Evolutionary conservation across 1,139 yeast species (phyloP), one percentile per base, ranked within the genome.

Genomic region (Chernovozyma sophiae-reginae): DNA sequence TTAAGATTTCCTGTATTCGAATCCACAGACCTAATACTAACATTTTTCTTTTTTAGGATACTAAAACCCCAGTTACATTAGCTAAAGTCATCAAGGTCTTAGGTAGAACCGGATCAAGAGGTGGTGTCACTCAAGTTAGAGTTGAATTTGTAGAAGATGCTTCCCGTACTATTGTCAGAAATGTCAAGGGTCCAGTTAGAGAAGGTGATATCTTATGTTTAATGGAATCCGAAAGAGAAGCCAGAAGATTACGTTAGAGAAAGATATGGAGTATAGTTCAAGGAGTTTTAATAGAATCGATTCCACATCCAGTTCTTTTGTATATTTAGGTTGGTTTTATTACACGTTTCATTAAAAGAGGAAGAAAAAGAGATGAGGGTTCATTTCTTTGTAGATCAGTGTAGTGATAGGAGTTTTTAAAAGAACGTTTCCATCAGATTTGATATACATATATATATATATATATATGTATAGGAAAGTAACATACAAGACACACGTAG

Each of bases 51-150:
- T 10, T 16, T 14, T 15, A 33, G 90, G 92, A 83, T 73, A 74
- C 87, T 67, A 84, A 84, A 74, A 82, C 90, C 74, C 96, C 96
- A 72, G 97, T 90, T 65, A 92, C 96, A 77, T 86, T 92, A 76
- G 98, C 97, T 72, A 90, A 89, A 81, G 97, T 92, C 69, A 87
- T 86, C 79, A 92, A 92, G 81, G 97, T 92, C 73, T 83, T 92
- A 74, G 97, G 97, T 72, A 89, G 97, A 79, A 90, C 97, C 82
- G 97, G 97, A 70, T 90, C 97, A 70, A 90, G 97, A 81, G 97
- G 97, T 84, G 97, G 97, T 83, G 98, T 92, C 75, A 92, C 97
- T 74, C 98, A 92, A 78, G 97, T 92, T 72, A 90, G 98, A 77
- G 97, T 92, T 65, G 97, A 92, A 77, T 90, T 92, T 84, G 81